Percentiles rank a stretch among this genome's conserved stretches.
phyloP scores from a whole-genome alignment of 192 early-diverging fungal genomes.

The Geosiphon pyriformis region DNA sequence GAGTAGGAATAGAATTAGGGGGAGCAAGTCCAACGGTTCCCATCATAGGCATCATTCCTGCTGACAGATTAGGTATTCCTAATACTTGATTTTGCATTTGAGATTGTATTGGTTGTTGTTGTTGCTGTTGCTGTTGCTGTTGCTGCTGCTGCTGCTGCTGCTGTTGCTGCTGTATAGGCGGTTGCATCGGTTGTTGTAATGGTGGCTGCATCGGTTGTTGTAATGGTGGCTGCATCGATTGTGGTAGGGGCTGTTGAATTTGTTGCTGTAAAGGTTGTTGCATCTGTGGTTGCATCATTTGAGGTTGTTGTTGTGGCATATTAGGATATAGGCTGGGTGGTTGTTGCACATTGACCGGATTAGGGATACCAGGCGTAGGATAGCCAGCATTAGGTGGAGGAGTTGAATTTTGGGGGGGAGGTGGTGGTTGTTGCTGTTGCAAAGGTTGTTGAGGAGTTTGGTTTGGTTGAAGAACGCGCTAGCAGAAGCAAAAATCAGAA shows the following conservation, averaged over 20 bases:
- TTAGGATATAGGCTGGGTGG: too few species aligned
- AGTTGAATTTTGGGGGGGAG: conserved; percentile 18
- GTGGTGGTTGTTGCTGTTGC: conserved; percentile 11
- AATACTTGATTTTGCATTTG: not conserved
- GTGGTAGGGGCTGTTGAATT: conserved; percentile 23
- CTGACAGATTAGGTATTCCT: not conserved
- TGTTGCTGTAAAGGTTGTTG: conserved; percentile 23
- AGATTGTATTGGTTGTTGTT: not conserved
- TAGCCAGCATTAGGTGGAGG: conserved; percentile 34
- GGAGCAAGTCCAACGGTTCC: not conserved
- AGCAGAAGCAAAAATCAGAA: not conserved
- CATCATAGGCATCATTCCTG: not conserved
- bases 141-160: not conserved
- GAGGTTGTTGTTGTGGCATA: conserved; percentile 28
- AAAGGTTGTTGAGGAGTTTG: not conserved
- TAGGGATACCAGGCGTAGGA: conserved; percentile 20
- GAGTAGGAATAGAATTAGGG: too few species aligned
- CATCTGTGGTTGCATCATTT: conserved; percentile 27
- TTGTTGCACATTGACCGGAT: conserved; percentile 24
- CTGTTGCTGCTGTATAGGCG: conserved; percentile 2
- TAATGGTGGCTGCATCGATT: conserved; percentile 19
- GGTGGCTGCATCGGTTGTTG: conserved; percentile 4
- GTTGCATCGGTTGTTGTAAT: conserved; percentile 1
- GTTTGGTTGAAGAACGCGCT: not conserved
- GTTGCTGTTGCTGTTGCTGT: not conserved